Conservation (phyloP, 768 basidiomycete species). For the Boletus rubroflammeus region DNA sequence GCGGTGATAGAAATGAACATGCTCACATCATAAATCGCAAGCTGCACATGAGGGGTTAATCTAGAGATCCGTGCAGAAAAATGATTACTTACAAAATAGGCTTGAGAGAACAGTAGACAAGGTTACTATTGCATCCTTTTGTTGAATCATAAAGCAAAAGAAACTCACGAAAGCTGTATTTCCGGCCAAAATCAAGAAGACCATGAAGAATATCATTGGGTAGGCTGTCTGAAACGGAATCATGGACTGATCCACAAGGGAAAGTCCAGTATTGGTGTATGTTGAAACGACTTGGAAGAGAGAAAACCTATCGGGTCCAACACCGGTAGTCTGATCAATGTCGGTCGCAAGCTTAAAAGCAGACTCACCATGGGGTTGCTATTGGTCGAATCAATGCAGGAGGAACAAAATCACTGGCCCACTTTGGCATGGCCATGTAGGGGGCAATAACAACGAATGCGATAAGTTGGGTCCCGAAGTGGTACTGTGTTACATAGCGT, state of each 20-base stretch:
- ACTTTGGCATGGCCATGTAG: constrained; percentile 63
- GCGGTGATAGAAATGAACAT: neutral
- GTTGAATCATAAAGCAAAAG: neutral
- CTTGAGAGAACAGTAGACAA: constrained; percentile 35
- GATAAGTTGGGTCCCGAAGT: constrained; percentile 64
- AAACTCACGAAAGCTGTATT: constrained; percentile 91
- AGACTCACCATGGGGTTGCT: constrained; percentile 58
- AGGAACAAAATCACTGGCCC: constrained; percentile 57
- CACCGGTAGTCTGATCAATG: neutral
- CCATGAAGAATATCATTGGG: constrained; percentile 69
- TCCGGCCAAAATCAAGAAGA: constrained; percentile 79
- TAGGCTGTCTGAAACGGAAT: constrained; percentile 86
- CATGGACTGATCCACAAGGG: constrained; percentile 88
- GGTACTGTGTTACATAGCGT: constrained; percentile 55
- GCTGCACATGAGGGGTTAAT: constrained; percentile 34
- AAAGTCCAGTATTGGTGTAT: constrained; percentile 87
- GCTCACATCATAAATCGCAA: constrained; percentile 80
- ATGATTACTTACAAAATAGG: constrained; percentile 72
- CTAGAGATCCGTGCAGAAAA: neutral
- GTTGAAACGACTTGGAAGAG: constrained; percentile 82
- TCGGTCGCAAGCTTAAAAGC: neutral
- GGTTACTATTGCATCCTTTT: neutral
- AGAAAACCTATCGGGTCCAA: constrained; percentile 58
- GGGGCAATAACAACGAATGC: constrained; percentile 75
- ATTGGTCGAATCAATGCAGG: constrained; percentile 56